These are phyloP conservation scores for Combretum micranthum DNA, from an alignment of 345 rosid genomes.

Conservation along the genomic window DNA sequence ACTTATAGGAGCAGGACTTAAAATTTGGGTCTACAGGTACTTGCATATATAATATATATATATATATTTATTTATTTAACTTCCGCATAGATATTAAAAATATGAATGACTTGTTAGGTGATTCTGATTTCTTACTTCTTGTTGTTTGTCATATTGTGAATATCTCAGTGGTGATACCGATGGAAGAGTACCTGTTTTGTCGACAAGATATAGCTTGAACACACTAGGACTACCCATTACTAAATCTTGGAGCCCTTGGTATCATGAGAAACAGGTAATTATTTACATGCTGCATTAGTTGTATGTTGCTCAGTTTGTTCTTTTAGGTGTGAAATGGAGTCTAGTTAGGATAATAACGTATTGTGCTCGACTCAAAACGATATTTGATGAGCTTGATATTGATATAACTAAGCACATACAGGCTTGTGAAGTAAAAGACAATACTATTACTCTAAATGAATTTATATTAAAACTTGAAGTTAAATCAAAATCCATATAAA, in stretches of 20 bases:
- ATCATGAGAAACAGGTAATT: constrained; percentile 63
- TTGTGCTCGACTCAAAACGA: too few relatives aligned
- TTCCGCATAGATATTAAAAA: background rate
- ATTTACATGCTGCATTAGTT: background rate
- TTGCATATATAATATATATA: background rate
- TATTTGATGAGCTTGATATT: too few relatives aligned
- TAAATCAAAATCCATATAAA: too few relatives aligned
- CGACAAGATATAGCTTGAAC: constrained; percentile 73
- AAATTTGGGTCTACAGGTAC: constrained; percentile 94
- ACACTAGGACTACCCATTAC: constrained; percentile 48
- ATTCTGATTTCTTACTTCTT: background rate
- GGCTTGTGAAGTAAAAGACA: too few relatives aligned
- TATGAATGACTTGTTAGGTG: background rate
- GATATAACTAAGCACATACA: too few relatives aligned
- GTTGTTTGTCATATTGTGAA: constrained; percentile 3
- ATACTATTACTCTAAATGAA: too few relatives aligned
- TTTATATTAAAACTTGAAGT: too few relatives aligned
- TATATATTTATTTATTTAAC: background rate
- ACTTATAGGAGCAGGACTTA: constrained; percentile 63
- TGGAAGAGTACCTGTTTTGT: constrained; percentile 89
- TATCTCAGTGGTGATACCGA: constrained; percentile 86
- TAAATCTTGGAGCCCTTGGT: constrained; percentile 89
- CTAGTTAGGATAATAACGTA: too few relatives aligned
- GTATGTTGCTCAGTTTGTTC: too few relatives aligned
- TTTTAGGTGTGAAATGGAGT: too few relatives aligned